Conservation (phyloP, 371 early-diverging fungal genomes). For the Mortierella sp. region DNA sequence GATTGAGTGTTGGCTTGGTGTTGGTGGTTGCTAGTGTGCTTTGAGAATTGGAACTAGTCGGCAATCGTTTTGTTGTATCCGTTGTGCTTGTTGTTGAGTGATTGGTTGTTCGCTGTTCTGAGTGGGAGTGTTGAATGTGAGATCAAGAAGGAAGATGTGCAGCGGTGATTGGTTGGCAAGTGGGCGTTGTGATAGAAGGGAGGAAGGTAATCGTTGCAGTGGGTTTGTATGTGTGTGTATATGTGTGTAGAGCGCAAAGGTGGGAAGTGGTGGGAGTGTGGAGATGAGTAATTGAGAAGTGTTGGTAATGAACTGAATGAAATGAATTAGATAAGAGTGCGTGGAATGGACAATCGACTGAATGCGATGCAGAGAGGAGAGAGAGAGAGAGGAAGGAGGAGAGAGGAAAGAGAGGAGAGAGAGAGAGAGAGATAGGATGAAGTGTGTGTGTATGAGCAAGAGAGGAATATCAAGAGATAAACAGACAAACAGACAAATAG, state of each 20-base stretch:
- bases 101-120: too few species aligned
- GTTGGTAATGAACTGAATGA: background rate
- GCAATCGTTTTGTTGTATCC: background rate
- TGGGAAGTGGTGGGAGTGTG: background rate
- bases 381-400: background rate
- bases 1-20: background rate
- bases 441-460: background rate
- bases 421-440: background rate
- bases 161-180: background rate
- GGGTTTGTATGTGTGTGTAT: background rate
- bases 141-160: background rate
- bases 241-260: background rate
- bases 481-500: background rate
- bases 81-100: background rate
- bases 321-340: background rate
- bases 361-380: background rate
- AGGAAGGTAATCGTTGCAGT: background rate
- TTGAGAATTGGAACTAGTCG: background rate
- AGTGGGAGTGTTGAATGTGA: background rate
- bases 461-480: background rate
- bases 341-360: constrained; percentile 7
- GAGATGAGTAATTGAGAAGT: background rate
- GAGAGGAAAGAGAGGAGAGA: background rate
- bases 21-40: background rate
- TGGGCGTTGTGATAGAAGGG: background rate